Base-by-base conservation (phyloP, 495 filamentous ascomycete species). In the Hypoxylon crocopeplum region DNA sequence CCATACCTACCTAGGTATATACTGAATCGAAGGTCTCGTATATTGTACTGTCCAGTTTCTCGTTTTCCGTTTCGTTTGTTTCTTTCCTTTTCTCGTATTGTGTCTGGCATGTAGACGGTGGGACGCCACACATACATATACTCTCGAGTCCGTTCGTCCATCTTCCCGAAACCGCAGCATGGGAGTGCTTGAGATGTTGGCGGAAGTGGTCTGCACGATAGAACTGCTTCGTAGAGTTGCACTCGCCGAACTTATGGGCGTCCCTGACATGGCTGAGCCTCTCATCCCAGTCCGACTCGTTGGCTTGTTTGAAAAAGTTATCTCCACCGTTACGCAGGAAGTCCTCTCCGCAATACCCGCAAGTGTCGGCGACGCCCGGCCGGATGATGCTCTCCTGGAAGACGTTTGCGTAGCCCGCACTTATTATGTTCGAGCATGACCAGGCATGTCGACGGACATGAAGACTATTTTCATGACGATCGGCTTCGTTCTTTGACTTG, bases 401-500 rank as follows among this genome's bases (percentile, higher is more conserved):
- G 1, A 88, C 87, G 3, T 82, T 76, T 59, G 85, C 77, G 29
- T 77, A 64, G 34, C 44, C 44, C 25, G 79, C 2, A 55, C 47
- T 15, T 57, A 45, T 24, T 44, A 75, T 16, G 91, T 79, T 2
- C 8, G 86, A 86, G 68, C 91, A 96, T 0, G 90, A 91, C 91
- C 91, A 96, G 7, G 86, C 92, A 67, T 94, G 86, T 16, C 82
- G 84, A 29, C 91, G 86, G n/a, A 94, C 78, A 67, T 96, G 91
- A 17, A 96, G 84, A 0, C 90, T 92, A 54, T 94, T 96, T 67
- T 91, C 86, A 70, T 96, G 91, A 10, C 91, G 83, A 66, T 94
- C 91, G 15, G 90, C 90, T 76, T 96, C 91, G 58, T 93, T 93
- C 61, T 92, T 93, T 69, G 90, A 90, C 67, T 96, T 94, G 79